These are phyloP conservation scores for Lojkania enalia DNA, from an alignment of 2,329 filamentous ascomycete genomes.

Conservation along the genomic window DNA sequence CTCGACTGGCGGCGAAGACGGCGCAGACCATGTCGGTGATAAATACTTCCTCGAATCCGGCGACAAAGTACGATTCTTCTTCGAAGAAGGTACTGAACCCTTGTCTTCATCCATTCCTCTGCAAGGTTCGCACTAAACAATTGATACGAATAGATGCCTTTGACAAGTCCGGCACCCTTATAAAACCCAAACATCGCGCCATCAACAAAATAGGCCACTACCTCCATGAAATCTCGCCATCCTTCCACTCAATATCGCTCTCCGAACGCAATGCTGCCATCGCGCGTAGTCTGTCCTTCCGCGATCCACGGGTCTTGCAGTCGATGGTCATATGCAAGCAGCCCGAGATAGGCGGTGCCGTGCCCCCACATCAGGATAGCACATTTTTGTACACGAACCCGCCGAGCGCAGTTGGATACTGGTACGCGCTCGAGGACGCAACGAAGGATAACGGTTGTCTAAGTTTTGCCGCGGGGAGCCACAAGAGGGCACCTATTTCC, in stretches of 20 bases:
- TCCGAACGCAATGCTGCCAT: constrained; percentile 63
- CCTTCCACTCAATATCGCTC: constrained; percentile 56
- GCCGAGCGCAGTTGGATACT: constrained; percentile 89
- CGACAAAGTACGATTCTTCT: constrained; percentile 95
- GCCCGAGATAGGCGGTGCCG: constrained; percentile 89
- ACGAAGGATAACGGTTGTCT: constrained; percentile 85
- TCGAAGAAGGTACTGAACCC: constrained; percentile 69
- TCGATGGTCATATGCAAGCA: constrained; percentile 99
- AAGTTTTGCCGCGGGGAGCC: constrained; percentile 81
- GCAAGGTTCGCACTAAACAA: background rate
- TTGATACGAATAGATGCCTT: constrained; percentile 74
- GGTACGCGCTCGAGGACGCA: constrained; percentile 95
- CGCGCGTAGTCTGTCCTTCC: constrained; percentile 71
- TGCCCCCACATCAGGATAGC: constrained; percentile 88
- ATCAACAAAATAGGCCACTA: constrained; percentile 71
- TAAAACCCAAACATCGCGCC: constrained; percentile 77
- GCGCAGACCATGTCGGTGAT: constrained; percentile 81
- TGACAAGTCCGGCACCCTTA: constrained; percentile 63
- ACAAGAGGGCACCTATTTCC: constrained; percentile 70
- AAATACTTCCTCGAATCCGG: constrained; percentile 89
- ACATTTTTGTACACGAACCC: constrained; percentile 91
- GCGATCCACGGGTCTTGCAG: constrained; percentile 78
- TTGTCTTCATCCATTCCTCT: background rate
- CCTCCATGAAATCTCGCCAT: constrained; percentile 51
- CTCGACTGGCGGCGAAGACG: constrained; percentile 74